Evolutionary conservation across 2,329 filamentous ascomycete species (phyloP).

Genomic region (Teratosphaeriaceae sp.): DNA sequence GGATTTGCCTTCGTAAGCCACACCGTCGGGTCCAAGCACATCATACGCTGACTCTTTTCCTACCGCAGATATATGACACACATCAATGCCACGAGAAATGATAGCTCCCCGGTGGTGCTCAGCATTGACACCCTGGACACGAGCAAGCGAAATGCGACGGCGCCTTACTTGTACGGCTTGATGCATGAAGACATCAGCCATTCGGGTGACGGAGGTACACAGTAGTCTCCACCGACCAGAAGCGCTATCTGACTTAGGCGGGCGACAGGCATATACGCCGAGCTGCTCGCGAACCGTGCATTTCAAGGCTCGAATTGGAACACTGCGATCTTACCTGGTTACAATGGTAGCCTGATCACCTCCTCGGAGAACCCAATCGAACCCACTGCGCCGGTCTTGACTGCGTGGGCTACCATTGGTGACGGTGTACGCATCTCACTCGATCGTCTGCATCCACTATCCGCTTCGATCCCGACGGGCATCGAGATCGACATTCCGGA

Average conservation of each 20-base stretch:
- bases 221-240: not conserved
- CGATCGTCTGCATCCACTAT: slow-evolving; percentile 17
- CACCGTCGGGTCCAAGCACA: too few relatives aligned
- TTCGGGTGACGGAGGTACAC: slow-evolving; percentile 52
- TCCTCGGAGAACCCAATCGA: slow-evolving; percentile 12
- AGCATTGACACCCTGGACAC: slow-evolving; percentile 1
- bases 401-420: slow-evolving; percentile 15
- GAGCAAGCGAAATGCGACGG: slow-evolving; percentile 2
- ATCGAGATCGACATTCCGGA: slow-evolving; percentile 15
- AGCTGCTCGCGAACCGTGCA: slow-evolving; percentile 61
- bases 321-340: not conserved
- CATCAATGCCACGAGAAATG: slow-evolving; percentile 5
- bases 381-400: slow-evolving; percentile 6
- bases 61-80: not conserved
- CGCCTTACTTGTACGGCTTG: slow-evolving; percentile 6
- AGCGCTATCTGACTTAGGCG: slow-evolving; percentile 21
- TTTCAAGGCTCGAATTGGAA: slow-evolving; percentile 44
- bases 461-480: slow-evolving; percentile 18
- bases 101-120: not conserved
- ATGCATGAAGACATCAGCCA: slow-evolving; percentile 33
- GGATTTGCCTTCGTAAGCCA: not conserved
- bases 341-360: slow-evolving; percentile 5
- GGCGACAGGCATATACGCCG: slow-evolving; percentile 53
- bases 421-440: slow-evolving; percentile 15
- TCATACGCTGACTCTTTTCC: too few relatives aligned